phyloP scores from a whole-genome alignment of 2,329 filamentous ascomycete species.

The Penicillium sp. region DNA sequence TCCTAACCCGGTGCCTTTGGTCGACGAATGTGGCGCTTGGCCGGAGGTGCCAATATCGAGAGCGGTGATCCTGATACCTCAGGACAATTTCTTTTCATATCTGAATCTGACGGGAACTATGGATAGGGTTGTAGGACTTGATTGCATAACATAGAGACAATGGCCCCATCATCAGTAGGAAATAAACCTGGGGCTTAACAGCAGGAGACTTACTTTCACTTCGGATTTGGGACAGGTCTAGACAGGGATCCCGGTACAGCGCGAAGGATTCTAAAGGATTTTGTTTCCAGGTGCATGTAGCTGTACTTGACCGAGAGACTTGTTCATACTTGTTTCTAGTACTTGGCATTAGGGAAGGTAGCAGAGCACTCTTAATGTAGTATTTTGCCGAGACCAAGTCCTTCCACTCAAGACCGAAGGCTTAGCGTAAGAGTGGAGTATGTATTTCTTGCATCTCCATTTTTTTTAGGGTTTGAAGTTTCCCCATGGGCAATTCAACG shows the following conservation, averaged over 20 bases:
- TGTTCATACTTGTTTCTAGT: background rate
- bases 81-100: background rate
- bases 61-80: background rate
- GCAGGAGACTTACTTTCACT: background rate
- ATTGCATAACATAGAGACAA: background rate
- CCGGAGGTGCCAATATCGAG: background rate
- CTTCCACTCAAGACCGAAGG: background rate
- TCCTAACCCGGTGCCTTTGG: background rate
- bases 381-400: background rate
- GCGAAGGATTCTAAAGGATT: background rate
- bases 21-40: conserved; percentile 4
- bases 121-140: background rate
- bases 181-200: background rate
- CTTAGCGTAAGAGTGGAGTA: background rate
- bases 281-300: background rate
- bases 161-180: no score
- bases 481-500: conserved; percentile 14
- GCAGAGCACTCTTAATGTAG: background rate
- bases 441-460: background rate
- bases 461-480: background rate
- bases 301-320: background rate
- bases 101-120: no score
- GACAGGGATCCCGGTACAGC: background rate
- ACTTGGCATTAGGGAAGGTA: background rate
- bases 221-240: background rate